Evolutionary conservation across 352 stramenopile genomes (phyloP).

Genomic region (Pythium angustatum): DNA sequence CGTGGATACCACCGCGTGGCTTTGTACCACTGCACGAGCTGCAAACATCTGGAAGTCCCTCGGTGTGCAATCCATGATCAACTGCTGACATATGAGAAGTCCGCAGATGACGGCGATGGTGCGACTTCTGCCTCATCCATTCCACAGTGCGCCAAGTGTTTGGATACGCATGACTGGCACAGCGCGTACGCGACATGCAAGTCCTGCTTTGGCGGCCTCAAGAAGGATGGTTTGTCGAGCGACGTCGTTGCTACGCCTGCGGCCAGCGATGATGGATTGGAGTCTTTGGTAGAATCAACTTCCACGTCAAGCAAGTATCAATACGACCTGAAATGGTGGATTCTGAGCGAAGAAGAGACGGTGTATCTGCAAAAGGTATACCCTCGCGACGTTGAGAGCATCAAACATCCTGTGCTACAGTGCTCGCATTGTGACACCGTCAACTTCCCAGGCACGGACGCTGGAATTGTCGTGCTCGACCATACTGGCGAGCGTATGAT

Average conservation of each 20-base stretch:
- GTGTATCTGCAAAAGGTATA: constrained; percentile 70
- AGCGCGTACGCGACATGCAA: constrained; percentile 33
- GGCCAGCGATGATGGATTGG: not conserved
- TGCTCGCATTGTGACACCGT: constrained; percentile 76
- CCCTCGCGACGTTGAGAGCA: constrained; percentile 37
- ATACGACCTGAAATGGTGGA: constrained; percentile 61
- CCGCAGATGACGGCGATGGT: constrained; percentile 3
- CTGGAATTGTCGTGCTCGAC: constrained; percentile 71
- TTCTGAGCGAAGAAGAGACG: constrained; percentile 69
- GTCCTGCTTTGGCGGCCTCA: constrained; percentile 6
- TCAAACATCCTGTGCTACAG: constrained; percentile 68
- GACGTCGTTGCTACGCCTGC: not conserved
- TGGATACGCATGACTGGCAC: constrained; percentile 51
- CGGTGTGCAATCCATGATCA: constrained; percentile 46
- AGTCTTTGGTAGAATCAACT: not conserved
- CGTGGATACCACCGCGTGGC: constrained; percentile 74
- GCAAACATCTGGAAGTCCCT: constrained; percentile 51
- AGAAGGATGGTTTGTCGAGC: not conserved
- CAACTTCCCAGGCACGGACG: constrained; percentile 76
- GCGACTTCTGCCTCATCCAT: constrained; percentile 23
- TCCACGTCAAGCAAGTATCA: not conserved
- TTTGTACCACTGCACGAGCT: constrained; percentile 57
- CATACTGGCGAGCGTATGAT: constrained; percentile 59
- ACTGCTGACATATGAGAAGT: constrained; percentile 62
- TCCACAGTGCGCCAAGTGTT: constrained; percentile 56